These are phyloP conservation scores for Nissolia schottii DNA, from an alignment of 306 rosid genomes.

Conservation along the genomic window DNA sequence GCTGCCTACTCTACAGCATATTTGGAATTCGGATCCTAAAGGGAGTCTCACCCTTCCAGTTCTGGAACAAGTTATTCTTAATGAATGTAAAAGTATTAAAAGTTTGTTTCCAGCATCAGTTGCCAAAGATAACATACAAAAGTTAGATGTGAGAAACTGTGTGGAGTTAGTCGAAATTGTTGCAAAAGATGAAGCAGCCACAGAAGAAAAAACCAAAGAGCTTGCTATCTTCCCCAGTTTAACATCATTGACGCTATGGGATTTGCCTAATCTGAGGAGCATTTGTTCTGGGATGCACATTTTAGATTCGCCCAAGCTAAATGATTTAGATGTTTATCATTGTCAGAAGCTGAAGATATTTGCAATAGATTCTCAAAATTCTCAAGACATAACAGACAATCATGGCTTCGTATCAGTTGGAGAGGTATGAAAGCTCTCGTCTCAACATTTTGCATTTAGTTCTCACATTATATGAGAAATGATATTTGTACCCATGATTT, in stretches of 20 bases:
- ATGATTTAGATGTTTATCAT: not conserved
- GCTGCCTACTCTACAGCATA: not conserved
- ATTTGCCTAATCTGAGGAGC: not conserved
- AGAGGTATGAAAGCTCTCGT: not conserved
- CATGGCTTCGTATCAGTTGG: not conserved
- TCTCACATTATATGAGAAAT: no score
- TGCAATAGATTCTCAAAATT: not conserved
- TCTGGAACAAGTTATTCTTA: not conserved
- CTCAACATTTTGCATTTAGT: not conserved
- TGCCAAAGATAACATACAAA: not conserved
- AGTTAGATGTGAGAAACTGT: not conserved
- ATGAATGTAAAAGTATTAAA: not conserved
- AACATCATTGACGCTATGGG: not conserved
- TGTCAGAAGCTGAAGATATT: not conserved
- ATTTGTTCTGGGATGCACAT: not conserved
- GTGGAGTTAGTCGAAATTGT: not conserved
- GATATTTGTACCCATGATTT: no score
- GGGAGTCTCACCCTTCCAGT: not conserved
- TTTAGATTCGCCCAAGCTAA: not conserved
- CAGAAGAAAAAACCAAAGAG: not conserved
- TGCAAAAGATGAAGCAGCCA: not conserved
- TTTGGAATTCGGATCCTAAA: not conserved
- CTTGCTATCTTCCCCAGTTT: not conserved
- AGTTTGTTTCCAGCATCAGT: constrained; percentile 2
- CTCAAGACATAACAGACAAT: not conserved